phyloP scores from a whole-genome alignment of 345 rosid genomes.

The Draba incana region DNA sequence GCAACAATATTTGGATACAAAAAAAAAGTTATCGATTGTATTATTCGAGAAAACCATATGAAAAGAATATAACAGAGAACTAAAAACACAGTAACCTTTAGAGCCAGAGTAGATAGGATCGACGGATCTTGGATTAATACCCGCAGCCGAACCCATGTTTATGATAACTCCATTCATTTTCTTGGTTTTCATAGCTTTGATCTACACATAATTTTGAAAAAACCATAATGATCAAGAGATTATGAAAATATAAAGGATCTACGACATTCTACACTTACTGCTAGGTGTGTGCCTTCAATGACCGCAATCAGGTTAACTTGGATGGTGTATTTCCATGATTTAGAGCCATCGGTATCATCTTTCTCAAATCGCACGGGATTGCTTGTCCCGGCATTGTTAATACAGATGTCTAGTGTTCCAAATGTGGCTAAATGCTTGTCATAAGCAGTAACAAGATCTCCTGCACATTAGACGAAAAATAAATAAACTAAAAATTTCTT shows the following conservation, averaged over 20 bases:
- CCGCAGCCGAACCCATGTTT: conserved; percentile 83
- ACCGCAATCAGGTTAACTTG: conserved; percentile 68
- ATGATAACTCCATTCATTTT: conserved; percentile 85
- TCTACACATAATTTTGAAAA: conserved; percentile 38
- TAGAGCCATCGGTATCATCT: conserved; percentile 73
- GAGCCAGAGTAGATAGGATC: conserved; percentile 80
- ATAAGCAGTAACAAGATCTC: conserved; percentile 48
- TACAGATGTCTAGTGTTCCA: conserved; percentile 91
- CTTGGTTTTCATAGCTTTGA: conserved; percentile 66
- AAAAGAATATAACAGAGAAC: conserved; percentile 14
- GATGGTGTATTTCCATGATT: conserved; percentile 69
- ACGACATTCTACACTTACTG: conserved; percentile 54
- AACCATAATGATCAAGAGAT: too few species aligned
- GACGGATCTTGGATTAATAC: conserved; percentile 65
- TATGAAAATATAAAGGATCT: too few species aligned
- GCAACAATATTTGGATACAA: conserved; percentile 12
- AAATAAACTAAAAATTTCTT: too few species aligned
- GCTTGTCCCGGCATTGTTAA: conserved; percentile 69
- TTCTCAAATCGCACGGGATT: conserved; percentile 49
- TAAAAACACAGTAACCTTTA: conserved; percentile 60
- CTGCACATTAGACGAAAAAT: too few species aligned
- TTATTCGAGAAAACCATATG: conserved; percentile 6
- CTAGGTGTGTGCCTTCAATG: conserved; percentile 77
- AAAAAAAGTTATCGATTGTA: background rate
- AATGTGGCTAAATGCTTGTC: conserved; percentile 78